These are phyloP conservation scores for Dalbergia cultrata DNA, from an alignment of 306 rosid genomes.

Conservation along the genomic window DNA sequence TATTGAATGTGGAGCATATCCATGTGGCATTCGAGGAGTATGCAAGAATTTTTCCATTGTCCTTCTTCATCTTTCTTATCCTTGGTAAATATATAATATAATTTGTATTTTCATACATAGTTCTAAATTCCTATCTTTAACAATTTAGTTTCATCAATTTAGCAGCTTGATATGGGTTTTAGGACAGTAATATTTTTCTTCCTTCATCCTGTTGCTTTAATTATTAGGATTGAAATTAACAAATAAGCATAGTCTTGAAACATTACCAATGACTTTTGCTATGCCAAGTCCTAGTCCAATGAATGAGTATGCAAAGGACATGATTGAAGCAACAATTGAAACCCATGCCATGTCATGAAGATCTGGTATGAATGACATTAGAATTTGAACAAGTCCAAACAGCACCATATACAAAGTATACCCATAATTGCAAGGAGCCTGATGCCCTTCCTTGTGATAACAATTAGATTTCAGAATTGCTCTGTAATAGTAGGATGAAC, in stretches of 20 bases:
- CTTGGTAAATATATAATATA: background rate
- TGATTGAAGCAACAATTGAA: slow-evolving; percentile 65
- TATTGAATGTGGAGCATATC: no score
- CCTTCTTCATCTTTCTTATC: background rate
- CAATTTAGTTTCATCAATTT: background rate
- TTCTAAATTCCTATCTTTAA: background rate
- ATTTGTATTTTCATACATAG: background rate
- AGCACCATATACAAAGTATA: slow-evolving; percentile 56
- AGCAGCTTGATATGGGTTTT: background rate
- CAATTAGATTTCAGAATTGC: slow-evolving; percentile 71
- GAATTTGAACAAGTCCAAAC: slow-evolving; percentile 64
- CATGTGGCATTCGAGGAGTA: no score
- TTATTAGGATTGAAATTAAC: background rate
- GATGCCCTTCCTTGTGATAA: slow-evolving; percentile 71
- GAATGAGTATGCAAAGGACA: slow-evolving; percentile 70
- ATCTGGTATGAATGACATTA: slow-evolving; percentile 79
- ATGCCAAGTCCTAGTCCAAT: slow-evolving; percentile 78
- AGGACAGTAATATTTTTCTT: background rate
- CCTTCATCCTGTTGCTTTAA: background rate
- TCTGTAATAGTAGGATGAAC: slow-evolving; percentile 43
- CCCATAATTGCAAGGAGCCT: slow-evolving; percentile 61
- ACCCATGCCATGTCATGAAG: slow-evolving; percentile 77
- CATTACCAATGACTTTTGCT: slow-evolving; percentile 56
- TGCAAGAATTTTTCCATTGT: background rate
- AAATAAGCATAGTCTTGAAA: background rate